Evolutionary conservation across 352 stramenopile genomes (phyloP).

Genomic region (Achlya hypogyna): DNA sequence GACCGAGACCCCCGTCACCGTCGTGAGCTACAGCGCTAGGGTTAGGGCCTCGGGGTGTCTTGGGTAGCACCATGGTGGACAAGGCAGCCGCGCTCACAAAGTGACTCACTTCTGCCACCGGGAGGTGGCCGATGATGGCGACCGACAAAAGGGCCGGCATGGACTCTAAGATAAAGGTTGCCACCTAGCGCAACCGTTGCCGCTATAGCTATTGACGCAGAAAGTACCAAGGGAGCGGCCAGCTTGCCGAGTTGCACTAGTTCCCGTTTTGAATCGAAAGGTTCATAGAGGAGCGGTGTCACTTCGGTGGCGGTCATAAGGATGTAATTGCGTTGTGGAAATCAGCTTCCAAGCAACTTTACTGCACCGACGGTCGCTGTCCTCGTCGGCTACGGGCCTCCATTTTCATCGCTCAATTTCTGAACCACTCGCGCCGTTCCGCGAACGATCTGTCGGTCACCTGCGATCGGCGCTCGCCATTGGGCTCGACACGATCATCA

Average conservation of each 20-base stretch:
- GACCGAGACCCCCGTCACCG: constrained; percentile 63
- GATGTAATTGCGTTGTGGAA: background rate
- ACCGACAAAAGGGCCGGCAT: constrained; percentile 22
- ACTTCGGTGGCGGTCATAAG: background rate
- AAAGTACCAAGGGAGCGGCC: constrained; percentile 7
- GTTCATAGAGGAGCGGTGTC: background rate
- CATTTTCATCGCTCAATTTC: too few species aligned
- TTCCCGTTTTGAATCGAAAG: background rate
- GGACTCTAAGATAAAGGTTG: constrained; percentile 7
- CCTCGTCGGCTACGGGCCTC: too few species aligned
- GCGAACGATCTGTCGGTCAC: too few species aligned
- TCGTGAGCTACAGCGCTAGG: constrained; percentile 35
- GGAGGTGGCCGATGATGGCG: constrained; percentile 51
- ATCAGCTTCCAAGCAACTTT: too few species aligned
- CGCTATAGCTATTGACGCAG: background rate
- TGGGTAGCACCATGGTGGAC: constrained; percentile 33
- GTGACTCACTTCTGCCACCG: constrained; percentile 39
- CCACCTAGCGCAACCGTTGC: background rate
- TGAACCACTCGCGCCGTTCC: too few species aligned
- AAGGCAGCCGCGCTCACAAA: constrained; percentile 56
- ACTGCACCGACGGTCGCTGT: too few species aligned
- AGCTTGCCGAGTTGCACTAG: background rate
- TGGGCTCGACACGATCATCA: too few species aligned
- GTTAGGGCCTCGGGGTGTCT: background rate
- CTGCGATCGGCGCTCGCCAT: too few species aligned